phyloP scores from a whole-genome alignment of 192 early-diverging fungal species.

The Coemansia sp. region DNA sequence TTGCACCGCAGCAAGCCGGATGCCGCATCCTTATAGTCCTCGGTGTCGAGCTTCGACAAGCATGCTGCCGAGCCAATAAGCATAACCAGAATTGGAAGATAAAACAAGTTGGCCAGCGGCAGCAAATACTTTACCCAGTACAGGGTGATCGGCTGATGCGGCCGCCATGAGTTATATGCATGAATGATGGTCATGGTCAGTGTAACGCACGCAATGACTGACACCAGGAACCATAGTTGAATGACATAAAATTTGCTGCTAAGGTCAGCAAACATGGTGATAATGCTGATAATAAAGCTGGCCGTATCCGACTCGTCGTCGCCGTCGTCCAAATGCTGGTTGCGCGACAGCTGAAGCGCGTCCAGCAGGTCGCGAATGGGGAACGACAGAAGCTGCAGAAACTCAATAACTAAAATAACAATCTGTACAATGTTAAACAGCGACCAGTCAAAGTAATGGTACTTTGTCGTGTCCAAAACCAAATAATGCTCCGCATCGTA shows the following conservation, averaged over 20 bases:
- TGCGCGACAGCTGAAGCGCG: constrained; percentile 33
- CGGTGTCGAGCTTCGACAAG: constrained; percentile 45
- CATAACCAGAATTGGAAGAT: constrained; percentile 57
- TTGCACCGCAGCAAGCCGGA: constrained; percentile 53
- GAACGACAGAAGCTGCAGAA: constrained; percentile 76
- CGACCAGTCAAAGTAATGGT: constrained; percentile 40
- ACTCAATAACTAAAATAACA: constrained; percentile 67
- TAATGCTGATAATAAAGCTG: constrained; percentile 47
- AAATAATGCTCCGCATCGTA: constrained; percentile 50
- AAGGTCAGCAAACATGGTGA: constrained; percentile 52
- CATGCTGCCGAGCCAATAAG: constrained; percentile 57
- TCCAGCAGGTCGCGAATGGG: constrained; percentile 71
- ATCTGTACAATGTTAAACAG: constrained; percentile 74
- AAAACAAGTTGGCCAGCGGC: constrained; percentile 54
- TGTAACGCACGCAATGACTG: constrained; percentile 34
- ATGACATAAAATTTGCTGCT: constrained; percentile 50
- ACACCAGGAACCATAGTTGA: constrained; percentile 53
- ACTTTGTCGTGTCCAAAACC: constrained; percentile 46
- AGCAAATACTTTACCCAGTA: constrained; percentile 56
- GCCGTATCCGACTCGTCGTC: constrained; percentile 21
- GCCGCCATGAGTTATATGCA: constrained; percentile 36
- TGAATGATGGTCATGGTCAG: constrained; percentile 35
- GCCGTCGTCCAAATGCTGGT: constrained; percentile 5
- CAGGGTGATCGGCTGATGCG: constrained; percentile 37
- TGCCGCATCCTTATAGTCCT: constrained; percentile 26